Evolutionary conservation across 75 land plant species (phyloP).

Genomic region (Picea glauca): DNA sequence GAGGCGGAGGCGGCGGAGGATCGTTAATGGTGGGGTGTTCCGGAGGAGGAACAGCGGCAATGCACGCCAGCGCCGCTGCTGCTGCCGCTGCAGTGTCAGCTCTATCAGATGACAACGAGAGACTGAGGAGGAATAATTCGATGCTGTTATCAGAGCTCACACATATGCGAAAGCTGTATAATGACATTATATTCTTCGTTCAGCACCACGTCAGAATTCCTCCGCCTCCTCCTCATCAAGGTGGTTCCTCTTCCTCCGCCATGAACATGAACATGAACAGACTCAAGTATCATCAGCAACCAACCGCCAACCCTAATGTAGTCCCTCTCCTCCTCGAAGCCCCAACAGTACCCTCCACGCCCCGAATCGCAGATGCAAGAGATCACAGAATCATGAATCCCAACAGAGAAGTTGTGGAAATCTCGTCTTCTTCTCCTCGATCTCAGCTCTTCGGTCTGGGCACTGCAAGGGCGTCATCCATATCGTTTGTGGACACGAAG

Average conservation of each 20-base stretch:
- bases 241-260: background rate
- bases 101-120: constrained; percentile 82
- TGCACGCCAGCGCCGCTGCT: constrained; percentile 14
- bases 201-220: constrained; percentile 62
- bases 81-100: constrained; percentile 29
- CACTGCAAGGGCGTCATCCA: constrained; percentile 10
- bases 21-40: constrained; percentile 13
- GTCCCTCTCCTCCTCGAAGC: constrained; percentile 13
- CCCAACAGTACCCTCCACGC: background rate
- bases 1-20: constrained; percentile 5
- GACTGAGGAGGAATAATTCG: constrained; percentile 73
- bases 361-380: background rate
- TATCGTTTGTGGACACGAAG: constrained; percentile 2
- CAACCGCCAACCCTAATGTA: background rate
- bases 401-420: no score
- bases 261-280: background rate
- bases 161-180: constrained; percentile 80
- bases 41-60: background rate
- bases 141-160: constrained; percentile 79
- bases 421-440: background rate
- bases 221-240: background rate
- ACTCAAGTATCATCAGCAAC: constrained; percentile 1
- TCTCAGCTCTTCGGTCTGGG: background rate
- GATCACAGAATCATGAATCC: no score
- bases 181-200: constrained; percentile 78